Conservation (phyloP, 305 asterid species). For the Fraxinus latifolia region DNA sequence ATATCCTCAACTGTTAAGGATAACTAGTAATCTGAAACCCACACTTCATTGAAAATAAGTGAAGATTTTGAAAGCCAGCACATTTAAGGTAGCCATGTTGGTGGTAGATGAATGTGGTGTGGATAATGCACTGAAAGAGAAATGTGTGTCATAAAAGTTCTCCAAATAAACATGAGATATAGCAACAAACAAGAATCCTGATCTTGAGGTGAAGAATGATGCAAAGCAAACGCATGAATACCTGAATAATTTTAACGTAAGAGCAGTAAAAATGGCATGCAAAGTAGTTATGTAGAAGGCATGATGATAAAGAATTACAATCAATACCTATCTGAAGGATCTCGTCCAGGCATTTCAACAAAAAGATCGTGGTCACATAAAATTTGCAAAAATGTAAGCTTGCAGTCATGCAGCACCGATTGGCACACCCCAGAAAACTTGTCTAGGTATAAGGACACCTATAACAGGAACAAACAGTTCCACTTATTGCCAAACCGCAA, state of each 20-base stretch:
- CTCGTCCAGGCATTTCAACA: conserved; percentile 99
- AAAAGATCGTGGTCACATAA: conserved; percentile 97
- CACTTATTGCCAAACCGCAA: conserved; percentile 9
- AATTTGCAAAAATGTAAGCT: conserved; percentile 90
- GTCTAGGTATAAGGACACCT: conserved; percentile 98
- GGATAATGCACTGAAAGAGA: not conserved
- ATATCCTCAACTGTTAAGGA: no score
- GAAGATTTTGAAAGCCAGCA: not conserved
- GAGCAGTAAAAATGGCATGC: conserved; percentile 17
- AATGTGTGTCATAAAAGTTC: no score
- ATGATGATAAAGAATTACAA: conserved; percentile 10
- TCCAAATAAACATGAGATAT: no score
- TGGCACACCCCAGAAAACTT: conserved; percentile 98
- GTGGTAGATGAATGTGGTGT: not conserved
- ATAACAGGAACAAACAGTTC: conserved; percentile 24
- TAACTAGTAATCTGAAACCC: not conserved
- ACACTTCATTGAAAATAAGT: not conserved
- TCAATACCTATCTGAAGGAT: conserved; percentile 93
- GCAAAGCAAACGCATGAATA: no score
- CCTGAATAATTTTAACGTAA: no score
- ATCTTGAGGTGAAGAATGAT: not conserved
- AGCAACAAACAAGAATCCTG: not conserved
- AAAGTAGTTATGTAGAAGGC: conserved; percentile 17
- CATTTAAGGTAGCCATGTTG: not conserved
- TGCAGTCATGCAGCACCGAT: conserved; percentile 90